These are phyloP conservation scores for Aspergillus baeticus DNA, from an alignment of 495 filamentous ascomycete genomes.

Conservation along the genomic window DNA sequence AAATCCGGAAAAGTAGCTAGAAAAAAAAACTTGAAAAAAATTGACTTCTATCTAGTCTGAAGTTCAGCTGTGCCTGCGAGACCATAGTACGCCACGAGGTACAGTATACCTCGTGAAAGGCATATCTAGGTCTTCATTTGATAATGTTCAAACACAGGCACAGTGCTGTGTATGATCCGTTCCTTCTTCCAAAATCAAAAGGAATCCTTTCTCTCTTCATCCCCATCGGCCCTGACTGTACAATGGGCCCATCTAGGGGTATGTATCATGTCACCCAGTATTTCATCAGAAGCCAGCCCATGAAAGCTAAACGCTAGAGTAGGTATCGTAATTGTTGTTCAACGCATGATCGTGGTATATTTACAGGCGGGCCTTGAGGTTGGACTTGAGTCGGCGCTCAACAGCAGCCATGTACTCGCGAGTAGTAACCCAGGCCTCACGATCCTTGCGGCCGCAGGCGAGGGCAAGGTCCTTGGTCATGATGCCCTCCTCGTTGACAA, in stretches of 20 bases:
- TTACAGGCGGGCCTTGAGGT: constrained; percentile 50
- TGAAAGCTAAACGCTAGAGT: constrained; percentile 12
- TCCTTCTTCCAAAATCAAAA: constrained; percentile 1
- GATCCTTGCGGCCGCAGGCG: constrained; percentile 79
- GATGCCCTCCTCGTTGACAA: constrained; percentile 87
- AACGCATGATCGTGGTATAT: constrained; percentile 17
- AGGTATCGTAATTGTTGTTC: constrained; percentile 16
- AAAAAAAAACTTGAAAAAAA: neutral
- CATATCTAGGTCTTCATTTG: neutral
- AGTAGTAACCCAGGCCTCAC: constrained; percentile 85
- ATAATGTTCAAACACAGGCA: neutral
- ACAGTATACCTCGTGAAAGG: neutral
- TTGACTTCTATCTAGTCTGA: neutral
- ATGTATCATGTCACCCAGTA: constrained; percentile 5
- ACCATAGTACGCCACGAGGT: neutral
- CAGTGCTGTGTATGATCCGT: neutral
- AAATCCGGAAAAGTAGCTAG: neutral
- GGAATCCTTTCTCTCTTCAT: neutral
- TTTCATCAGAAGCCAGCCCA: constrained; percentile 4
- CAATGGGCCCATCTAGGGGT: constrained; percentile 14
- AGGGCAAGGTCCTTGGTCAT: constrained; percentile 99
- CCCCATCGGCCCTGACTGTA: constrained; percentile 16
- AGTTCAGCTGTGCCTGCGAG: neutral
- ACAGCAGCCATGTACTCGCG: constrained; percentile 85
- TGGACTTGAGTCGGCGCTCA: constrained; percentile 75